Evolutionary conservation across 2,329 filamentous ascomycete genomes (phyloP).

Genomic region (Paramyrothecium sp.): DNA sequence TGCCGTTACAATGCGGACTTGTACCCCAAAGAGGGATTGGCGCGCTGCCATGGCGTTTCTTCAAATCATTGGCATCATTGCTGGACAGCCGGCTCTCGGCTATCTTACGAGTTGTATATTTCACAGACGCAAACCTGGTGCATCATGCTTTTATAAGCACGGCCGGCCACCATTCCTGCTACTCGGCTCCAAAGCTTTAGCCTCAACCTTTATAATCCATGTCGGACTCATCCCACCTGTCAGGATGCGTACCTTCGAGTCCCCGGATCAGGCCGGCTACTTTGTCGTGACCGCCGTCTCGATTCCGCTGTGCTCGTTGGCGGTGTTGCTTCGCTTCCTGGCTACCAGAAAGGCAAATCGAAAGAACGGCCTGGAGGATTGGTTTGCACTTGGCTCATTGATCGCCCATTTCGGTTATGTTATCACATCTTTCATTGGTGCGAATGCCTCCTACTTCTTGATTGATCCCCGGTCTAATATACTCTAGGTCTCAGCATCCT

Average conservation of each 20-base stretch:
- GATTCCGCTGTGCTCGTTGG: not conserved
- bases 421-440: not conserved
- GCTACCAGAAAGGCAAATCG: not conserved
- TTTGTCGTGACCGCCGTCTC: not conserved
- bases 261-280: not conserved
- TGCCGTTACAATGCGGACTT: no score
- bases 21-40: no score
- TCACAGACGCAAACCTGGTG: no score
- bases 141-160: no score
- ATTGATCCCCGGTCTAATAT: not conserved
- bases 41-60: no score
- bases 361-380: not conserved
- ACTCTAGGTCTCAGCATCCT: not conserved
- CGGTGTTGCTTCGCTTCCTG: not conserved
- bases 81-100: no score
- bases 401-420: not conserved
- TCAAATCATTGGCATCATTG: no score
- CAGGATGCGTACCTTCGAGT: not conserved
- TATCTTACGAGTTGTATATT: no score
- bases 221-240: no score
- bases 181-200: no score
- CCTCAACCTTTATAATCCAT: no score
- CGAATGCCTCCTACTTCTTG: not conserved
- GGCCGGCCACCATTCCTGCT: no score
- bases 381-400: not conserved